phyloP scores from a whole-genome alignment of 768 basidiomycete genomes.

The Zangia roseola region DNA sequence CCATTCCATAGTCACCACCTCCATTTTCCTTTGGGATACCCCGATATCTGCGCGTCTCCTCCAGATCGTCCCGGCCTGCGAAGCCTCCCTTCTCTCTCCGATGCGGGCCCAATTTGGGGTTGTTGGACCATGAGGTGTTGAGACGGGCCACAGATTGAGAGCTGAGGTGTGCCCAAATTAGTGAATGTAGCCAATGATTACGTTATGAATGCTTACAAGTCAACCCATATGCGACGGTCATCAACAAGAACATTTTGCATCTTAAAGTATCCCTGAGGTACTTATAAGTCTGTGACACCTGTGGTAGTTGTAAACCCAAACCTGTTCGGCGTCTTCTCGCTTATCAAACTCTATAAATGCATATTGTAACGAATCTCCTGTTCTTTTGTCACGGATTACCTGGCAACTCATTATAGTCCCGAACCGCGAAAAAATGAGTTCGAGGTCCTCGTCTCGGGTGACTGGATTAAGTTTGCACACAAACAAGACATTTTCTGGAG shows the following conservation, averaged over 20 bases:
- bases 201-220: constrained; percentile 67
- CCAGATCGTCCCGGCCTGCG: constrained; percentile 74
- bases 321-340: constrained; percentile 91
- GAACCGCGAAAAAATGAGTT: constrained; percentile 95
- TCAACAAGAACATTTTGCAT: constrained; percentile 99
- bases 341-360: constrained; percentile 99
- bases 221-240: constrained; percentile 98
- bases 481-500: constrained; percentile 97
- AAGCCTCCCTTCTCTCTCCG: constrained; percentile 45
- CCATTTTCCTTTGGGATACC: constrained; percentile 32
- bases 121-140: constrained; percentile 81
- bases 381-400: constrained; percentile 93
- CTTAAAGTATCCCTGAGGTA: constrained; percentile 88
- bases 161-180: constrained; percentile 37
- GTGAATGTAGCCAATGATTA: constrained; percentile 8
- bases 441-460: constrained; percentile 92
- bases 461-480: constrained; percentile 98
- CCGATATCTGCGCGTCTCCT: constrained; percentile 68
- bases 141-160: constrained; percentile 93
- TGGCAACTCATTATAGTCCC: constrained; percentile 97
- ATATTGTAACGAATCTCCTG: constrained; percentile 95
- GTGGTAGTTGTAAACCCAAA: constrained; percentile 33
- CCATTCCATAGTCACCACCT: constrained; percentile 61
- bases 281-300: constrained; percentile 5
- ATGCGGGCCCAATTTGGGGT: constrained; percentile 53